Evolutionary conservation across 768 basidiomycete genomes (phyloP).

Genomic region (Leccinum subtestaceum): DNA sequence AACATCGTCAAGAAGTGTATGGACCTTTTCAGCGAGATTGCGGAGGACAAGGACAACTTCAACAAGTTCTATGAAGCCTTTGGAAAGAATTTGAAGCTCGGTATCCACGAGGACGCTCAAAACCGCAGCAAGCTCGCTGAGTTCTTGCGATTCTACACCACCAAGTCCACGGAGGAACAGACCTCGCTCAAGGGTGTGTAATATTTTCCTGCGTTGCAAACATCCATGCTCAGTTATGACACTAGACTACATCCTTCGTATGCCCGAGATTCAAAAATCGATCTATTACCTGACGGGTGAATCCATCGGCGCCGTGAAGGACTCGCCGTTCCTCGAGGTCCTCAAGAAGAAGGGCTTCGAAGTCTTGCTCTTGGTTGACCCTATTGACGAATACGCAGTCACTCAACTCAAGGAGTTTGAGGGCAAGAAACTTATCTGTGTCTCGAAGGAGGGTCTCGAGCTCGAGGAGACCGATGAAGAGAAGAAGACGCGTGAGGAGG

Average conservation of each 20-base stretch:
- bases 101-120: slow-evolving; percentile 98
- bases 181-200: slow-evolving; percentile 86
- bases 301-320: slow-evolving; percentile 83
- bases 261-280: slow-evolving; percentile 98
- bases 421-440: slow-evolving; percentile 94
- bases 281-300: slow-evolving; percentile 99
- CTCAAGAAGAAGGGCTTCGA: slow-evolving; percentile 99
- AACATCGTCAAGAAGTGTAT: slow-evolving; percentile 98
- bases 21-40: slow-evolving; percentile 92
- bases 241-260: slow-evolving; percentile 96
- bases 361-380: slow-evolving; percentile 95
- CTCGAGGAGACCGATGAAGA: slow-evolving; percentile 99
- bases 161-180: slow-evolving; percentile 87
- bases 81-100: slow-evolving; percentile 99
- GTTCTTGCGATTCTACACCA: slow-evolving; percentile 98
- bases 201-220: not conserved
- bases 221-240: not conserved
- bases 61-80: slow-evolving; percentile 97
- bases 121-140: slow-evolving; percentile 99
- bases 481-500: slow-evolving; percentile 87
- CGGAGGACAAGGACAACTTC: slow-evolving; percentile 99
- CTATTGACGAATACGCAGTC: slow-evolving; percentile 98
- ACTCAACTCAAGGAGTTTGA: slow-evolving; percentile 99
- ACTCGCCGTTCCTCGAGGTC: slow-evolving; percentile 98
- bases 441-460: slow-evolving; percentile 99